Evolutionary conservation across 148 eudicot genomes (phyloP).

Genomic region (Chenopodium suecicum): DNA sequence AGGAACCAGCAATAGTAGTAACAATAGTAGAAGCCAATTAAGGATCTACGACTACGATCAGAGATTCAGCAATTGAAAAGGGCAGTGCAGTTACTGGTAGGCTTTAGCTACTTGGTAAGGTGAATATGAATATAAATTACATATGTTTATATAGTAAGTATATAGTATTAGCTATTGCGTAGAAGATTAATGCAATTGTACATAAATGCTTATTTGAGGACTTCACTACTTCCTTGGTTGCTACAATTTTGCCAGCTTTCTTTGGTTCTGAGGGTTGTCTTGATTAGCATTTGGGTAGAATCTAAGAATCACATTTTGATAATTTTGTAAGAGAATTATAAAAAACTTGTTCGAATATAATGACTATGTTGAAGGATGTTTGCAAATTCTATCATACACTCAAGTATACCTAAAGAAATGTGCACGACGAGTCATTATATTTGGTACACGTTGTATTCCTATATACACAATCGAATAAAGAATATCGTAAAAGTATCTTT

Average conservation of each 20-base stretch:
- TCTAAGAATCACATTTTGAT: background rate
- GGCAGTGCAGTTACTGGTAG: background rate
- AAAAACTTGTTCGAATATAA: background rate
- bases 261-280: conserved; percentile 4
- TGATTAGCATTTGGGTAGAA: conserved; percentile 7
- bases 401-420: no score
- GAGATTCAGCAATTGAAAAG: conserved; percentile 29
- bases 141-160: background rate
- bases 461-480: no score
- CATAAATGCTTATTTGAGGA: conserved; percentile 16
- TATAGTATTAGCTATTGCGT: conserved; percentile 4
- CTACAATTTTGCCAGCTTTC: conserved; percentile 22
- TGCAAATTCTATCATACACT: no score
- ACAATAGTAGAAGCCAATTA: conserved; percentile 31
- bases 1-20: conserved; percentile 25
- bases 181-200: conserved; percentile 26
- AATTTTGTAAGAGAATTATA: background rate
- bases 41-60: conserved; percentile 29
- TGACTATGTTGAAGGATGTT: background rate
- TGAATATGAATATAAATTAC: conserved; percentile 6
- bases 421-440: no score
- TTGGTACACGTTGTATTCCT: no score
- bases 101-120: background rate
- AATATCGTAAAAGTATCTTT: no score
- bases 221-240: conserved; percentile 4